Evolutionary conservation across 208 protist species (phyloP).

Genomic region (Polymyxa betae): DNA sequence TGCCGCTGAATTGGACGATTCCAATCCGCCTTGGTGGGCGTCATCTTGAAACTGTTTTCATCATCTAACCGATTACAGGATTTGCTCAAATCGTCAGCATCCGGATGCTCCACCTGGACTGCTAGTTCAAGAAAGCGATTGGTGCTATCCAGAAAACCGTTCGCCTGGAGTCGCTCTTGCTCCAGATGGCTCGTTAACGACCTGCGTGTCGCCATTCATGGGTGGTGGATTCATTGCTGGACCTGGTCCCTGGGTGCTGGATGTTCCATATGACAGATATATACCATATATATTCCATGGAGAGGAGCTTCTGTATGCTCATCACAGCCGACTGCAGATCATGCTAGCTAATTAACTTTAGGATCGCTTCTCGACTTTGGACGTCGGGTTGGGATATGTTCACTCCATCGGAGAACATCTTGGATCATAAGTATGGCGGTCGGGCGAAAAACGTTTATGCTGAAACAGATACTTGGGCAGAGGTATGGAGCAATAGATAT

Average conservation of each 20-base stretch:
- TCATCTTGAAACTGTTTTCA: not conserved
- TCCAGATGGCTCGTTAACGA: constrained; percentile 6
- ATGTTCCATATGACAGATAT: constrained; percentile 39
- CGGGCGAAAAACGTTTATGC: constrained; percentile 33
- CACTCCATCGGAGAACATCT: not conserved
- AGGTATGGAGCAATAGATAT: not conserved
- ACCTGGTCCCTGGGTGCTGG: not conserved
- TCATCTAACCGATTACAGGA: not conserved
- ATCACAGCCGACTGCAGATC: not conserved
- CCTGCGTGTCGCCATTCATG: constrained; percentile 50
- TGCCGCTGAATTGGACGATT: constrained; percentile 5
- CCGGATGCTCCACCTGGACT: not conserved
- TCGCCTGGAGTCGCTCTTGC: not conserved
- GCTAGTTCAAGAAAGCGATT: constrained; percentile 41
- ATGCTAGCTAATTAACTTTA: not conserved
- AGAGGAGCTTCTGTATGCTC: constrained; percentile 34
- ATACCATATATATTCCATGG: constrained; percentile 46
- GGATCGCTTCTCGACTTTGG: constrained; percentile 14
- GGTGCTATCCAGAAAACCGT: constrained; percentile 24
- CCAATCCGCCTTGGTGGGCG: constrained; percentile 29
- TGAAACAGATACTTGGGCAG: not conserved
- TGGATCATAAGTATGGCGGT: constrained; percentile 41
- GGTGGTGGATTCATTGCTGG: constrained; percentile 16
- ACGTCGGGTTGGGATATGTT: constrained; percentile 53
- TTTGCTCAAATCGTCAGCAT: not conserved